Conservation (phyloP, 164 flowering plant genomes). For the Cinnamomum chago region DNA sequence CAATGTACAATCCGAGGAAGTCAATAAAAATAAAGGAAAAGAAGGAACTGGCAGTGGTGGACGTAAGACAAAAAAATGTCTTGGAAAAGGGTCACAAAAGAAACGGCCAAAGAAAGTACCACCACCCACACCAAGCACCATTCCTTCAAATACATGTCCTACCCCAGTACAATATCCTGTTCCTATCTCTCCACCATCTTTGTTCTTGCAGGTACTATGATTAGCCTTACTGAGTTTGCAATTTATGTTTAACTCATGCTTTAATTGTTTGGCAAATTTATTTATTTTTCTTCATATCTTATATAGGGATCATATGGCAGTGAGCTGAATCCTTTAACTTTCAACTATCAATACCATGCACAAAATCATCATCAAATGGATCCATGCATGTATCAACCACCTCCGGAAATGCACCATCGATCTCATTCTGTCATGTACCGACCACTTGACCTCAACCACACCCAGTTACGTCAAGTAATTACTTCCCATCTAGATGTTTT, state of each 20-base stretch:
- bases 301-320: background rate
- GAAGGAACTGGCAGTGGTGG: background rate
- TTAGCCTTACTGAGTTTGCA: background rate
- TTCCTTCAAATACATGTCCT: background rate
- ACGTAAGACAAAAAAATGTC: background rate
- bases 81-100: background rate
- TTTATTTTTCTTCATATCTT: too few species aligned
- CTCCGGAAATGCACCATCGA: background rate
- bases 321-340: background rate
- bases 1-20: background rate
- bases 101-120: background rate
- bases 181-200: background rate
- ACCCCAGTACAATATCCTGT: background rate
- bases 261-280: background rate
- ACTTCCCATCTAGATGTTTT: background rate
- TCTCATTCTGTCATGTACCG: background rate
- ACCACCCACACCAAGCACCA: background rate
- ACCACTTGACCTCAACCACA: background rate
- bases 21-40: background rate
- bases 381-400: background rate
- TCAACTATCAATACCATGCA: background rate
- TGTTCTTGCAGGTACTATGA: background rate
- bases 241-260: background rate
- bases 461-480: background rate
- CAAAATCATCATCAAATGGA: background rate